Evolutionary conservation across 192 early-diverging fungal species (phyloP).

Genomic region (Backusella australiensis): DNA sequence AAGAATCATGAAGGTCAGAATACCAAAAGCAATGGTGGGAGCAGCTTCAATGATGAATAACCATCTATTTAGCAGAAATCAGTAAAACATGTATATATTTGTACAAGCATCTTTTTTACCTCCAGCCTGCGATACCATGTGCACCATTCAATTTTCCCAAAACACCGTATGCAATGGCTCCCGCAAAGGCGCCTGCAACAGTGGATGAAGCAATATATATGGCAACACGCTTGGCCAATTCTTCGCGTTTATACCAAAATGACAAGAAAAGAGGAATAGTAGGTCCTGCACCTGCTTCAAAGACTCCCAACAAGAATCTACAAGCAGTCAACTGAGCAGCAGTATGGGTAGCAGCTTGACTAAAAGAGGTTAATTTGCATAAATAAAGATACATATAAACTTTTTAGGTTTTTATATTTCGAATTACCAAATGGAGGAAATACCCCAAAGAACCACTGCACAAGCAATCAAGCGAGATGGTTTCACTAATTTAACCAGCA

Average conservation of each 20-base stretch:
- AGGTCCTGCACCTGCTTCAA: slow-evolving; percentile 25
- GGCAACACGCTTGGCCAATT: slow-evolving; percentile 38
- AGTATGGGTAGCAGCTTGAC: slow-evolving; percentile 24
- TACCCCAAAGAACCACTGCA: slow-evolving; percentile 32
- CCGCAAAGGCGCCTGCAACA: slow-evolving; percentile 72
- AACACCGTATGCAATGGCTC: slow-evolving; percentile 68
- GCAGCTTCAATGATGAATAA: slow-evolving; percentile 71
- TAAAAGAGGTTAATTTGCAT: background rate
- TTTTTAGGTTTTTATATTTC: background rate
- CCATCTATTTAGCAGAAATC: slow-evolving; percentile 35
- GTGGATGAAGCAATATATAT: slow-evolving; percentile 66
- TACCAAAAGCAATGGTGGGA: slow-evolving; percentile 56
- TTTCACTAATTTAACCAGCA: slow-evolving; percentile 20
- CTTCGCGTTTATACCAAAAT: slow-evolving; percentile 27
- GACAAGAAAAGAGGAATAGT: slow-evolving; percentile 17
- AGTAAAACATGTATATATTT: background rate
- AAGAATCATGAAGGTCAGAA: slow-evolving; percentile 50
- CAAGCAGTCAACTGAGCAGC: slow-evolving; percentile 25
- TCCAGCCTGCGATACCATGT: slow-evolving; percentile 59
- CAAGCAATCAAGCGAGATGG: slow-evolving; percentile 25
- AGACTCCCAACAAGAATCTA: slow-evolving; percentile 26
- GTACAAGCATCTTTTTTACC: slow-evolving; percentile 25
- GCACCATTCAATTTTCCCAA: slow-evolving; percentile 42
- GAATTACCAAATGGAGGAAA: slow-evolving; percentile 21
- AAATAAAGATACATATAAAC: background rate